phyloP scores from a whole-genome alignment of 805 yeast species.

The Grigorovia humatica region DNA sequence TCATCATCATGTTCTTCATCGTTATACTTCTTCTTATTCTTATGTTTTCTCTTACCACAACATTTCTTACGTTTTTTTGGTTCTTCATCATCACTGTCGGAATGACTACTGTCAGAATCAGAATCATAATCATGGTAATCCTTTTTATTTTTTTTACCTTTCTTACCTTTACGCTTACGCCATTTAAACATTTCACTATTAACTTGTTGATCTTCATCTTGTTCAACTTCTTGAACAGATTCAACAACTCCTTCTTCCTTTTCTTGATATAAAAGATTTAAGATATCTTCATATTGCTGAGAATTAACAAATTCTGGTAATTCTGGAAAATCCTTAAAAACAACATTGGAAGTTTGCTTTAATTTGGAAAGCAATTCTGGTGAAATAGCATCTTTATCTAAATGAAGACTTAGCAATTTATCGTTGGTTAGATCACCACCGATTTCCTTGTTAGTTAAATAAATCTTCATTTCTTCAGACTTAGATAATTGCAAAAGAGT shows the following conservation, averaged over 20 bases:
- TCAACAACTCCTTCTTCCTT: neutral
- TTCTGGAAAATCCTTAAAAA: constrained; percentile 20
- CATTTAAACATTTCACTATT: neutral
- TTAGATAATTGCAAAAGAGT: neutral
- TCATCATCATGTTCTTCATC: neutral
- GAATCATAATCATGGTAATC: neutral
- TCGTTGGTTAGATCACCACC: constrained; percentile 14
- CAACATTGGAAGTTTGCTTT: constrained; percentile 16
- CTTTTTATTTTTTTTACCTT: neutral
- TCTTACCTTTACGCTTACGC: neutral
- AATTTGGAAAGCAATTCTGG: constrained; percentile 15
- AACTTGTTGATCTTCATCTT: neutral
- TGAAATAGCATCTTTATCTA: constrained; percentile 13
- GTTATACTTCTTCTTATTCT: neutral
- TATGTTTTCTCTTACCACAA: neutral
- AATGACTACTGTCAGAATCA: neutral
- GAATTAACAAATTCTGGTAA: constrained; percentile 21
- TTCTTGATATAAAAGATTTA: constrained; percentile 1
- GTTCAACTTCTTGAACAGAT: constrained; percentile 1
- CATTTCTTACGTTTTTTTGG: neutral
- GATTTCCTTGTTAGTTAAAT: constrained; percentile 13
- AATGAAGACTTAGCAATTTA: constrained; percentile 10
- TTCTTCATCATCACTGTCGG: neutral
- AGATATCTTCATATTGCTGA: constrained; percentile 11
- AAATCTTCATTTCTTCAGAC: constrained; percentile 5